Evolutionary conservation across 225 moss, liverwort and hornwort genomes (phyloP).

Genomic region (Sphagnum contortum): DNA sequence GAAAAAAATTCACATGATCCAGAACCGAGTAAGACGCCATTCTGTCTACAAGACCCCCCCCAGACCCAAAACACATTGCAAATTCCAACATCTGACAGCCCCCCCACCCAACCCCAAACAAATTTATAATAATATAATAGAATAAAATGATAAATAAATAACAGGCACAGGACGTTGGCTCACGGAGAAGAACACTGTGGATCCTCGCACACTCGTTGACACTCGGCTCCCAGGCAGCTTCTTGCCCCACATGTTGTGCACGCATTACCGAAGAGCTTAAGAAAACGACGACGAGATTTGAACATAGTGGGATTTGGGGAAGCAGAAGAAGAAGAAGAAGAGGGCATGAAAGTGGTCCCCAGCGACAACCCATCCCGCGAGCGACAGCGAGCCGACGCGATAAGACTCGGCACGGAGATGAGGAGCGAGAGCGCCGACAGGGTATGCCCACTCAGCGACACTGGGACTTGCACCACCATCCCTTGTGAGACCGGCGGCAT

Average conservation of each 20-base stretch:
- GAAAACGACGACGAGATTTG: constrained; percentile 33
- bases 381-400: constrained; percentile 15
- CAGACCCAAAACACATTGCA: too few species aligned
- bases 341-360: constrained; percentile 6
- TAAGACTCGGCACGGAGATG: constrained; percentile 18
- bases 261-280: constrained; percentile 28
- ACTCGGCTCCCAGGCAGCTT: constrained; percentile 7
- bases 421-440: constrained; percentile 34
- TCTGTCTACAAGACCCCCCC: too few species aligned
- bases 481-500: constrained; percentile 48
- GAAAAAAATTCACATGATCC: too few species aligned
- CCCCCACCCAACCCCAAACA: neutral
- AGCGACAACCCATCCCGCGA: constrained; percentile 8
- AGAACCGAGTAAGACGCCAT: too few species aligned
- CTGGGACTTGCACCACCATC: constrained; percentile 15
- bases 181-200: constrained; percentile 9
- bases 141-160: neutral
- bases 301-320: neutral
- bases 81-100: neutral
- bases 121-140: neutral
- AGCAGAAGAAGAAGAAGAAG: constrained; percentile 11
- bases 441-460: constrained; percentile 7
- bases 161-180: constrained; percentile 7
- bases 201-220: constrained; percentile 12
- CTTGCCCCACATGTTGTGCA: constrained; percentile 23